A percentile compares a stretch with the other conserved stretches of the same genome.
These are phyloP conservation scores for Lignosus rhinocerotis DNA, from an alignment of 1,284 basidiomycete genomes.

Conservation along the genomic window DNA sequence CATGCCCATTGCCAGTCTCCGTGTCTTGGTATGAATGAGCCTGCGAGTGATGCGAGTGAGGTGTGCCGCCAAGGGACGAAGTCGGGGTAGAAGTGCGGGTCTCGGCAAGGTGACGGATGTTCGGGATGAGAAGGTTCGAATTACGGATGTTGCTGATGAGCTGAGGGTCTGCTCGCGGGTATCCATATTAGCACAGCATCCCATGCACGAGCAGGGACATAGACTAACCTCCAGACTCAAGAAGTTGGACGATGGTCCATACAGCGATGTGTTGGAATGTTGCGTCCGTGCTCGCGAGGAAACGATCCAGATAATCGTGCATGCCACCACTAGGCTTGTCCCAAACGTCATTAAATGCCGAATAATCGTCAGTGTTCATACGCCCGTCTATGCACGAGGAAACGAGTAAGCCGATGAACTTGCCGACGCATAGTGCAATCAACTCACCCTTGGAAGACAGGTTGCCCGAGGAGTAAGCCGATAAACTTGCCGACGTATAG, in stretches of 20 bases:
- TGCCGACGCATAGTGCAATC: not conserved
- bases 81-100: slow-evolving; percentile 73
- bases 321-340: slow-evolving; percentile 96
- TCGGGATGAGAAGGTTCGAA: slow-evolving; percentile 79
- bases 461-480: slow-evolving; percentile 73
- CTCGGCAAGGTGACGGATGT: slow-evolving; percentile 79
- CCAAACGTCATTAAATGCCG: slow-evolving; percentile 98
- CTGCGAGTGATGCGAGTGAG: slow-evolving; percentile 70
- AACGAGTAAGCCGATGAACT: not conserved
- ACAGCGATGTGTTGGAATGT: slow-evolving; percentile 99
- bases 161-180: slow-evolving; percentile 65
- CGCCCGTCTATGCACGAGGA: slow-evolving; percentile 73
- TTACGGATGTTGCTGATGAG: slow-evolving; percentile 87
- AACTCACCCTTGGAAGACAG: slow-evolving; percentile 88
- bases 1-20: slow-evolving; percentile 79
- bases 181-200: slow-evolving; percentile 8
- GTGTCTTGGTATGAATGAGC: slow-evolving; percentile 77
- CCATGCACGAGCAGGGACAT: not conserved
- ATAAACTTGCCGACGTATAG: not conserved
- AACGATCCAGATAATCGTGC: slow-evolving; percentile 93
- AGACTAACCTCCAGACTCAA: slow-evolving; percentile 84
- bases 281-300: slow-evolving; percentile 93
- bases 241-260: slow-evolving; percentile 96
- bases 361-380: slow-evolving; percentile 89
- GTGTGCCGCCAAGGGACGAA: slow-evolving; percentile 69